A percentile compares a stretch with the other conserved stretches of the same genome.
Evolutionary conservation across 176 grass and related monocot species (phyloP).

Genomic region (Cocos nucifera): DNA sequence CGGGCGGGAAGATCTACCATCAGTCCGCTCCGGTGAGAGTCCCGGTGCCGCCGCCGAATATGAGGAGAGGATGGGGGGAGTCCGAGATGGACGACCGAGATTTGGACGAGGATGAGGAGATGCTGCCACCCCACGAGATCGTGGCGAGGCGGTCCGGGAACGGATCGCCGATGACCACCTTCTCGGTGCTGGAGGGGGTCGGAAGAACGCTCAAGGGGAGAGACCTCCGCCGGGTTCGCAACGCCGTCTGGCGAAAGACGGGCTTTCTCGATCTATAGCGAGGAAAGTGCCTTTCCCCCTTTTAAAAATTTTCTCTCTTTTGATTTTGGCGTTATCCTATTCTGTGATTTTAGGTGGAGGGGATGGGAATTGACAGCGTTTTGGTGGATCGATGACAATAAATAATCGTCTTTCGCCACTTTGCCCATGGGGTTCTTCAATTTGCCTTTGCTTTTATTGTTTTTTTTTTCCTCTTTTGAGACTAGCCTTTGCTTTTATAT

Average conservation of each 20-base stretch:
- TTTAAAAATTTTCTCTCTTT: conserved; percentile 4
- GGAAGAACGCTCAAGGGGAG: conserved; percentile 84
- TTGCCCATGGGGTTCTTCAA: too few relatives aligned
- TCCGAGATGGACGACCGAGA: conserved; percentile 18
- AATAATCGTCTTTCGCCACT: too few relatives aligned
- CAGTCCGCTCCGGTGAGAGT: background rate
- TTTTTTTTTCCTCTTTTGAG: too few relatives aligned
- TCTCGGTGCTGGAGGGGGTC: conserved; percentile 64
- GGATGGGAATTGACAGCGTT: too few relatives aligned
- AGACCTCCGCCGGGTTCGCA: conserved; percentile 73
- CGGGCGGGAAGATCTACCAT: conserved; percentile 11
- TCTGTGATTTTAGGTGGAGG: too few relatives aligned
- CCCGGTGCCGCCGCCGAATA: background rate
- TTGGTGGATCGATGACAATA: too few relatives aligned
- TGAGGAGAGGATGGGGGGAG: conserved; percentile 3
- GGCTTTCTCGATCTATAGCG: conserved; percentile 75
- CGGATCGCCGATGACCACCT: conserved; percentile 64
- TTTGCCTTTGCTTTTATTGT: too few relatives aligned
- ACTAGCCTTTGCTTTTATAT: too few relatives aligned
- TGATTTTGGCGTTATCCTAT: background rate
- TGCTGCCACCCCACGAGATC: conserved; percentile 84
- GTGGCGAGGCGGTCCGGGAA: conserved; percentile 41
- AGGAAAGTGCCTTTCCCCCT: background rate
- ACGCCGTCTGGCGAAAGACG: conserved; percentile 69
- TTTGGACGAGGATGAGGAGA: conserved; percentile 38